phyloP scores from a whole-genome alignment of 192 early-diverging fungal genomes.

The Coemansia sp. region DNA sequence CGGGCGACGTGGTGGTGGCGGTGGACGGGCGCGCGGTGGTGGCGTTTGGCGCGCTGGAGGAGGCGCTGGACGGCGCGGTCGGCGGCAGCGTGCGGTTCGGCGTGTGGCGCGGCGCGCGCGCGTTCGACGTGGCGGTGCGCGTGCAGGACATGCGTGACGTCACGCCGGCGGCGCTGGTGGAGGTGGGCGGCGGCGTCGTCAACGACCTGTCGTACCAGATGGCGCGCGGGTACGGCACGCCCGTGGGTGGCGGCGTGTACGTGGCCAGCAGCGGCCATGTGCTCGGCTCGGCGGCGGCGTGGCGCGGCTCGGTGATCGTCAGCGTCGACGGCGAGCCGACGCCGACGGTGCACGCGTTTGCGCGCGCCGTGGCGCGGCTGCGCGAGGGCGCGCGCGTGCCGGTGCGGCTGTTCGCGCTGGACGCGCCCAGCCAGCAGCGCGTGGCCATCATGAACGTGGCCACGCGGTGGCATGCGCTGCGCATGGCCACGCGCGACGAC shows the following conservation, averaged over 20 bases:
- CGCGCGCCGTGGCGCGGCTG: constrained; percentile 64
- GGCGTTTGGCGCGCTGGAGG: constrained; percentile 64
- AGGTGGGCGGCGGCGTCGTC: constrained; percentile 84
- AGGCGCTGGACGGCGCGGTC: constrained; percentile 56
- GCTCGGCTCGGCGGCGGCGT: constrained; percentile 61
- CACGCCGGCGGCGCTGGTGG: constrained; percentile 81
- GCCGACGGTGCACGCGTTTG: constrained; percentile 72
- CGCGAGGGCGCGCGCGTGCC: constrained; percentile 73
- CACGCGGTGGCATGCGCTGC: constrained; percentile 81
- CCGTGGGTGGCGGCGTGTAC: constrained; percentile 71
- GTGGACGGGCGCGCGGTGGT: constrained; percentile 57
- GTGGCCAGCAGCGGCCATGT: constrained; percentile 71
- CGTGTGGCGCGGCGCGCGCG: constrained; percentile 58
- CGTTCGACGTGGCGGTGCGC: constrained; percentile 38
- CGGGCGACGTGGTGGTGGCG: constrained; percentile 68
- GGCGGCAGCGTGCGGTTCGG: constrained; percentile 50
- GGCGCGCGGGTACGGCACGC: constrained; percentile 66
- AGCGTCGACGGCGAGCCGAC: constrained; percentile 70
- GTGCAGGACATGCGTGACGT: constrained; percentile 71
- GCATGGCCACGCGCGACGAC: constrained; percentile 73
- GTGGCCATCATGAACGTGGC: constrained; percentile 83
- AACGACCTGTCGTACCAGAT: constrained; percentile 75
- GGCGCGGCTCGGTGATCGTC: constrained; percentile 67
- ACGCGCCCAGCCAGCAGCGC: constrained; percentile 73
- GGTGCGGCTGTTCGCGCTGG: constrained; percentile 67